A percentile compares a stretch with the other conserved stretches of the same genome.
phyloP scores from a whole-genome alignment of 108 stramenopile genomes.

The Skeletonema costatum region DNA sequence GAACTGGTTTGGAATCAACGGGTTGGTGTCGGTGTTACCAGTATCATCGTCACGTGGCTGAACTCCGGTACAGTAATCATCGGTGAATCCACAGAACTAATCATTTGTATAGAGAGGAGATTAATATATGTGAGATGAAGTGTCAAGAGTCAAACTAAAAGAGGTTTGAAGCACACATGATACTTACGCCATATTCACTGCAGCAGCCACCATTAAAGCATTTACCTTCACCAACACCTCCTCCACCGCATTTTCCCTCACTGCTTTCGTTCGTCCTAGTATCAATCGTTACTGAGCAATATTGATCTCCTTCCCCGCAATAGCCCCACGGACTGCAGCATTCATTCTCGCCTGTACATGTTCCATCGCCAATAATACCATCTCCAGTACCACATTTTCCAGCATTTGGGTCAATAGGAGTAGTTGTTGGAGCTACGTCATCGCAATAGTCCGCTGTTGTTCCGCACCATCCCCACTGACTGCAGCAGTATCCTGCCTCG shows the following conservation, averaged over 20 bases:
- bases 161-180: neutral
- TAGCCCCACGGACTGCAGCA: constrained; percentile 40
- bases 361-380: constrained; percentile 33
- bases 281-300: constrained; percentile 30
- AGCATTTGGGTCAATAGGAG: constrained; percentile 20
- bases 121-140: constrained; percentile 5
- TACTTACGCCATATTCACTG: neutral
- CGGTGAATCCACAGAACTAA: constrained; percentile 34
- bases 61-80: constrained; percentile 30
- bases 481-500: constrained; percentile 39
- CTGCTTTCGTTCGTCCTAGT: neutral
- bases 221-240: constrained; percentile 16
- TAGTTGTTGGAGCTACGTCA: constrained; percentile 26
- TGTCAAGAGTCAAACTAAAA: neutral
- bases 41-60: constrained; percentile 12
- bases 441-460: constrained; percentile 39
- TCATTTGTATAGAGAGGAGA: neutral
- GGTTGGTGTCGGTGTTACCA: constrained; percentile 3
- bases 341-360: constrained; percentile 30
- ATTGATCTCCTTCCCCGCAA: constrained; percentile 43
- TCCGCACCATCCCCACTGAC: constrained; percentile 32
- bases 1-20: constrained; percentile 26
- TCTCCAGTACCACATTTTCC: constrained; percentile 27
- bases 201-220: constrained; percentile 20
- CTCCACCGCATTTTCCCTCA: constrained; percentile 5